A percentile compares a stretch with the other conserved stretches of the same genome.
These are phyloP conservation scores for Phytophthora sojae DNA, from an alignment of 352 stramenopile species.

Conservation along the genomic window DNA sequence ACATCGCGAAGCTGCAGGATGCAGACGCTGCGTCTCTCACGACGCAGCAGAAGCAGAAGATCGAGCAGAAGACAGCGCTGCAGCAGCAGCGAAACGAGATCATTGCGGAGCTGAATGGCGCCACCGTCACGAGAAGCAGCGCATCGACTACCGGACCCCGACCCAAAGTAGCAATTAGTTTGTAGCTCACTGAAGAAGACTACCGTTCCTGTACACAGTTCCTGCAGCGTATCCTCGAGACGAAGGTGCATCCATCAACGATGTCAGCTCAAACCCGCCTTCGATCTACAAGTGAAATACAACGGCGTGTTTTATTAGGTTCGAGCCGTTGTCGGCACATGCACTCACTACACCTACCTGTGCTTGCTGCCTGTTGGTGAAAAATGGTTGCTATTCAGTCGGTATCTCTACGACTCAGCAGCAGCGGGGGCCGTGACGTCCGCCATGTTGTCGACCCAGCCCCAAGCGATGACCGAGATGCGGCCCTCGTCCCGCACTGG, in stretches of 20 bases:
- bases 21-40: constrained; percentile 27
- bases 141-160: constrained; percentile 16
- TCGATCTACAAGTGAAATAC: neutral
- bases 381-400: constrained; percentile 3
- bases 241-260: neutral
- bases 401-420: constrained; percentile 16
- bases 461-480: constrained; percentile 96
- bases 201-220: too few relatives aligned
- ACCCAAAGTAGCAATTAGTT: constrained; percentile 34
- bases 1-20: constrained; percentile 38
- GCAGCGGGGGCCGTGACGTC: constrained; percentile 31
- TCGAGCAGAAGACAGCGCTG: constrained; percentile 36
- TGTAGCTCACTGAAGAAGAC: constrained; percentile 14
- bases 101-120: constrained; percentile 57
- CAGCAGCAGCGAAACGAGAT: constrained; percentile 45
- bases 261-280: neutral
- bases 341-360: neutral
- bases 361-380: constrained; percentile 4
- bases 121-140: constrained; percentile 35
- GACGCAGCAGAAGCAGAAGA: constrained; percentile 42
- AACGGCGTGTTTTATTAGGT: constrained; percentile 12
- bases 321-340: neutral
- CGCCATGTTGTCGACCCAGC: constrained; percentile 81
- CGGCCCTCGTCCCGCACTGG: constrained; percentile 89
- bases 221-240: too few relatives aligned